phyloP scores from a whole-genome alignment of 2,329 filamentous ascomycete species.

The Colletotrichum neosansevieriae region DNA sequence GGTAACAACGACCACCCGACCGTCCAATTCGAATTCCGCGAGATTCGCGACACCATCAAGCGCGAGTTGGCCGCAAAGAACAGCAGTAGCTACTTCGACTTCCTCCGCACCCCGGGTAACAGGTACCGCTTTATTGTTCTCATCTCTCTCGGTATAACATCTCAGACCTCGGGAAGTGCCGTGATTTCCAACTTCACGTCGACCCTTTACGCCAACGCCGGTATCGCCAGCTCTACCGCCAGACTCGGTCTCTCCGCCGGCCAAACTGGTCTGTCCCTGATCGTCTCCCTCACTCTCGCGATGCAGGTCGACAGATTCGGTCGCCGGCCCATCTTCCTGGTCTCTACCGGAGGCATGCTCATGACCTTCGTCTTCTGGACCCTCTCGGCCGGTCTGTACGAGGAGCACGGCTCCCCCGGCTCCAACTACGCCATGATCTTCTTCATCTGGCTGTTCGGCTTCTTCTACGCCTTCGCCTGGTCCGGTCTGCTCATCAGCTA shows the following conservation, averaged over 20 bases:
- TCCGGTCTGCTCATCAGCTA: constrained; percentile 69
- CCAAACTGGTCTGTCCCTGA: constrained; percentile 63
- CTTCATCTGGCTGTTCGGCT: constrained; percentile 53
- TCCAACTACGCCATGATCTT: constrained; percentile 58
- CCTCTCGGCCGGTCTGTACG: constrained; percentile 58
- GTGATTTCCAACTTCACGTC: constrained; percentile 69
- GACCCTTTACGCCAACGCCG: constrained; percentile 65
- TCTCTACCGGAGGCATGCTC: constrained; percentile 57
- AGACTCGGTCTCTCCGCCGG: constrained; percentile 60
- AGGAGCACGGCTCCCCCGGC: constrained; percentile 51
- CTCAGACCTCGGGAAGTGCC: constrained; percentile 71
- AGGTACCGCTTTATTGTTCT: constrained; percentile 65
- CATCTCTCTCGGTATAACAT: constrained; percentile 68
- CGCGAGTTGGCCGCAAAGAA: constrained; percentile 62
- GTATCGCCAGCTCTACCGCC: constrained; percentile 59
- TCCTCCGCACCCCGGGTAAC: constrained; percentile 68
- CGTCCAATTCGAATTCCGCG: constrained; percentile 69
- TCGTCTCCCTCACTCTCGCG: constrained; percentile 64
- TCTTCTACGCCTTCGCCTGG: constrained; percentile 68
- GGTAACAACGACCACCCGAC: constrained; percentile 55
- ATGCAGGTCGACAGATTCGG: constrained; percentile 67
- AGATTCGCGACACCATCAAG: constrained; percentile 70
- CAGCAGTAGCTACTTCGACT: constrained; percentile 64
- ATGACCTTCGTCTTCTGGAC: constrained; percentile 65
- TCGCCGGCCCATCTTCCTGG: constrained; percentile 67